Base-by-base conservation (phyloP, 306 rosid genomes). In the Albizia julibrissin region DNA sequence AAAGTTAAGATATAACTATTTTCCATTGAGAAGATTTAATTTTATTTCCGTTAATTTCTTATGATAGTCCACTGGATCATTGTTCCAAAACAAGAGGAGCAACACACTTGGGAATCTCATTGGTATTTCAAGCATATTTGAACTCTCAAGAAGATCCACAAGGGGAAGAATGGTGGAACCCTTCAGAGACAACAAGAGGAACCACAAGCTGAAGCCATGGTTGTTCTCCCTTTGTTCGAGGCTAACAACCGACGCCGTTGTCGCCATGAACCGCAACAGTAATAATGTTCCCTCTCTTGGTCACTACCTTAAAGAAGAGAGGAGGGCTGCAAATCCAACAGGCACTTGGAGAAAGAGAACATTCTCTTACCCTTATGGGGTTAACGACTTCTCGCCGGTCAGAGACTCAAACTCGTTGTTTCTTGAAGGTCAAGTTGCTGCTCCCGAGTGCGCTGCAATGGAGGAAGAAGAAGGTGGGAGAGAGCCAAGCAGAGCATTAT, bases 301-400 rank as follows among this genome's bases (percentile, higher is more conserved):
- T 74, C 91, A 88, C 80, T 88, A 86, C 81, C 98, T 94, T n/a
- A 82, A 89, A 52, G 90, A 85, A 62, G 98, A 92, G 82, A 90
- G 93, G 59, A 83, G 84, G 81, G 81, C 81, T 15, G 34, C 74
- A 21, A 22, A 50, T 14, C 72, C 85, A 29, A 29, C 31, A 54
- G 49, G 72, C 50, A 47, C 44, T 37, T 79, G 26, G 64, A 77
- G 84, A 83, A 87, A 84, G 81, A 89, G 42, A 75, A 81, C 81
- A 31, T 77, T 62, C 61, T 77, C 83, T 4, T 31, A 68, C 67
- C 46, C 80, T 76, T 54, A 83, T 27, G 88, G 88, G 24, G 85
- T 82, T 24, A 82, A 80, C 22, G 84, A 80, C 80, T 89, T 85
- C 72, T 75, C 83, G 14, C 79, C 82, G 11, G 43, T 72, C 82